These are phyloP conservation scores for Backusella morwellensis DNA, from an alignment of 192 early-diverging fungal species.

Conservation along the genomic window DNA sequence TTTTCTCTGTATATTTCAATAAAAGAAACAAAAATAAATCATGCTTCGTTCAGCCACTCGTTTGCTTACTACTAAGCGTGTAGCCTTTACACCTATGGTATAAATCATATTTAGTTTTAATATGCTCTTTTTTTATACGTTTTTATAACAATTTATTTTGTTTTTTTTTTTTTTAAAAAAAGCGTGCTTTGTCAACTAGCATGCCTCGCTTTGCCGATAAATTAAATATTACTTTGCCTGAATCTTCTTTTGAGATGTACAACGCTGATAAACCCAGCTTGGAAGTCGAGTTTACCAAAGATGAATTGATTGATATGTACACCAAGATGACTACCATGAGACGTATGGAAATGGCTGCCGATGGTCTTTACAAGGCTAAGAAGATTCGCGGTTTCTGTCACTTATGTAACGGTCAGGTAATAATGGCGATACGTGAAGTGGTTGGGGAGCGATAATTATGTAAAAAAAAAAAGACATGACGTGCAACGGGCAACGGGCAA, in stretches of 20 bases:
- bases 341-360: conserved; percentile 90
- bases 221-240: conserved; percentile 71
- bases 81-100: conserved; percentile 21
- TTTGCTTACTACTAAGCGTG: conserved; percentile 26
- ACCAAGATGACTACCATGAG: conserved; percentile 86
- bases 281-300: conserved; percentile 61
- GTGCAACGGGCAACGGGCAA: conserved; percentile 23
- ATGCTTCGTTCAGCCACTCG: conserved; percentile 39
- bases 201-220: conserved; percentile 32
- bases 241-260: conserved; percentile 77
- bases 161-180: not conserved
- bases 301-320: conserved; percentile 81
- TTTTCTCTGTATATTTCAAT: conserved; percentile 10
- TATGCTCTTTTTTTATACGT: not conserved
- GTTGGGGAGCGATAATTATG: not conserved
- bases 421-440: not conserved
- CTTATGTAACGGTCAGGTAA: conserved; percentile 94
- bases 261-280: conserved; percentile 73
- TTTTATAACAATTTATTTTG: not conserved
- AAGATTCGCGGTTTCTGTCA: conserved; percentile 98
- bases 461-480: not conserved
- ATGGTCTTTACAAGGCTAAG: conserved; percentile 95
- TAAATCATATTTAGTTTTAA: not conserved
- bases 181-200: conserved; percentile 41
- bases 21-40: not conserved